Evolutionary conservation across 768 basidiomycete genomes (phyloP).

Genomic region (Agaricus blazei): DNA sequence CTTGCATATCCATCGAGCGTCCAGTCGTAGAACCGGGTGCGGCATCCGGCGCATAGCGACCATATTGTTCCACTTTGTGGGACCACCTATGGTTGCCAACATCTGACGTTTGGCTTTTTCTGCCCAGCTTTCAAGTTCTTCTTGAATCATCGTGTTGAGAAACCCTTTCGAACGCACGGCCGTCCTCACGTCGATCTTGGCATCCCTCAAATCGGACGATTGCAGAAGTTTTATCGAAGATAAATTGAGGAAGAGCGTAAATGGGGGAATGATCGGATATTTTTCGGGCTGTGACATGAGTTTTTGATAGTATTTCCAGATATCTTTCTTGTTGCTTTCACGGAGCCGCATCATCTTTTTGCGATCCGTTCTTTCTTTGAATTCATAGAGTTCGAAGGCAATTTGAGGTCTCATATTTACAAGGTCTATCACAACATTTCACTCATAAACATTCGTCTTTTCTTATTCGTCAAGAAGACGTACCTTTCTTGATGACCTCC

Average conservation of each 20-base stretch:
- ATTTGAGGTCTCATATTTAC: constrained; percentile 17
- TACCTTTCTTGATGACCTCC: constrained; percentile 30
- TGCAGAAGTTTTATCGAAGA: constrained; percentile 38
- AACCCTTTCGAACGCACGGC: constrained; percentile 14
- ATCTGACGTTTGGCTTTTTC: constrained; percentile 38
- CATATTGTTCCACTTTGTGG: constrained; percentile 43
- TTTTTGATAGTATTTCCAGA: constrained; percentile 39
- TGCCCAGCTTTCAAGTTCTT: constrained; percentile 46
- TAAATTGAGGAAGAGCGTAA: constrained; percentile 43
- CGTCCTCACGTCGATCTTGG: constrained; percentile 5
- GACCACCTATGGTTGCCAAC: constrained; percentile 41
- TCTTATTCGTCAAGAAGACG: constrained; percentile 13
- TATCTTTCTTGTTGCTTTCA: constrained; percentile 24
- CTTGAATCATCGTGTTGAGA: constrained; percentile 18
- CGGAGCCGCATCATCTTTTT: constrained; percentile 18
- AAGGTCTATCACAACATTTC: constrained; percentile 16
- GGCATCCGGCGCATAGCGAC: constrained; percentile 31
- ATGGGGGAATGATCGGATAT: constrained; percentile 33
- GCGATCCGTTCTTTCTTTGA: constrained; percentile 18
- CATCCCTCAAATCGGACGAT: constrained; percentile 14
- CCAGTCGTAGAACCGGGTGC: constrained; percentile 54
- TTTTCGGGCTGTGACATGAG: constrained; percentile 31
- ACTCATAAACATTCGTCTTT: not conserved
- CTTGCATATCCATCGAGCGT: constrained; percentile 55
- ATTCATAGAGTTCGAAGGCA: constrained; percentile 18